Evolutionary conservation across 495 filamentous ascomycete genomes (phyloP).

Genomic region (Aspergillus carlsbadensis): DNA sequence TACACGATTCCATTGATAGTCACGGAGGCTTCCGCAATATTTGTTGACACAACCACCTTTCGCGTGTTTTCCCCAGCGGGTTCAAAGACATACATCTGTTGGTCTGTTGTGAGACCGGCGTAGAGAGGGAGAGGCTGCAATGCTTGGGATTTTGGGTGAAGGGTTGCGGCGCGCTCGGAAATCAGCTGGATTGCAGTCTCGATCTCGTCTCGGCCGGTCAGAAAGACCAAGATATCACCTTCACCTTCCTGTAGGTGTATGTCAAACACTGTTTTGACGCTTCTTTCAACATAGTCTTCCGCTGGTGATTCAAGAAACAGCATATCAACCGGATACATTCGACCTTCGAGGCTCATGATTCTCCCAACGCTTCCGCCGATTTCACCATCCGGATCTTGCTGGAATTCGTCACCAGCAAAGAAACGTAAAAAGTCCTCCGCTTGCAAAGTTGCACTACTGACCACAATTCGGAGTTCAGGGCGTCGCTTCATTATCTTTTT

Average conservation of each 20-base stretch:
- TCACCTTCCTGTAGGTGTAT: constrained; percentile 84
- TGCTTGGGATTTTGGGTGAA: constrained; percentile 67
- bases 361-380: constrained; percentile 52
- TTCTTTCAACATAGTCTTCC: constrained; percentile 86
- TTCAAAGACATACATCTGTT: constrained; percentile 93
- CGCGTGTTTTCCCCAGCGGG: constrained; percentile 78
- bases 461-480: constrained; percentile 80
- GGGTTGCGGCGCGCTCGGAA: constrained; percentile 70
- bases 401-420: constrained; percentile 59
- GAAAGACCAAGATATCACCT: constrained; percentile 88
- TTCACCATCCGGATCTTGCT: constrained; percentile 37
- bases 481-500: constrained; percentile 89
- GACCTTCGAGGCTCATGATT: constrained; percentile 87
- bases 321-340: constrained; percentile 89
- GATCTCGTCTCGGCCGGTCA: constrained; percentile 94
- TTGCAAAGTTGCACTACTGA: constrained; percentile 93
- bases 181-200: constrained; percentile 76
- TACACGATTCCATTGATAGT: constrained; percentile 94
- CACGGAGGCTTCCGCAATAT: constrained; percentile 93
- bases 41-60: constrained; percentile 93
- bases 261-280: constrained; percentile 85
- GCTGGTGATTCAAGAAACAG: constrained; percentile 78
- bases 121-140: constrained; percentile 83
- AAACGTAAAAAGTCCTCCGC: constrained; percentile 86
- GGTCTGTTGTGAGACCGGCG: constrained; percentile 81